phyloP scores from a whole-genome alignment of 1,139 yeast species.

The Debaryomyces coudertii region DNA sequence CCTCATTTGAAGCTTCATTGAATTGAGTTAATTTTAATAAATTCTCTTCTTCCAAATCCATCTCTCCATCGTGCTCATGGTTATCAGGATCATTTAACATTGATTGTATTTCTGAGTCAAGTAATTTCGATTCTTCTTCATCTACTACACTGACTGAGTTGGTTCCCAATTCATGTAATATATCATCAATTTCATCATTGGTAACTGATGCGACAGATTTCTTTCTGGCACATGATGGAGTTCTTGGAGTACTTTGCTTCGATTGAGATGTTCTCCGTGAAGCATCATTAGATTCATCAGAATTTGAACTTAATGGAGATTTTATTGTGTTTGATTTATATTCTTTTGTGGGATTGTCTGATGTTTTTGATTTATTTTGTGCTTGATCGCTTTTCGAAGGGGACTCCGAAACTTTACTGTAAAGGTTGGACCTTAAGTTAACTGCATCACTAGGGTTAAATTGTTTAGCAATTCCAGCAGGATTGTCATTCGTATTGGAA shows the following conservation, averaged over 20 bases:
- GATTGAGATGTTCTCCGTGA: conserved; percentile 14
- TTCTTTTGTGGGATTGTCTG: conserved; percentile 4
- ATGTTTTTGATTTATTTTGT: not conserved
- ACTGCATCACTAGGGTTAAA: conserved; percentile 59
- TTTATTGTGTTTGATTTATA: conserved; percentile 1
- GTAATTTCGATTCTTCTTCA: conserved; percentile 36
- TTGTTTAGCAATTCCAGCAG: conserved; percentile 29
- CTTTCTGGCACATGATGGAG: conserved; percentile 42
- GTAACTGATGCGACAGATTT: conserved; percentile 46
- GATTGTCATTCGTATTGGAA: conserved; percentile 29
- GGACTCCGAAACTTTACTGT: conserved; percentile 27
- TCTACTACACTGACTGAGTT: conserved; percentile 39
- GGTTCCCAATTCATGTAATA: conserved; percentile 43
- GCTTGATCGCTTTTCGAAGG: conserved; percentile 21
- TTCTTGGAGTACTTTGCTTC: conserved; percentile 23
- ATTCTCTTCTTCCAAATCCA: conserved; percentile 24
- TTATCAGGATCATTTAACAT: conserved; percentile 32
- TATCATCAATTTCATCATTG: conserved; percentile 44
- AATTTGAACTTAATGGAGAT: not conserved
- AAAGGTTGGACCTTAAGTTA: conserved; percentile 51
- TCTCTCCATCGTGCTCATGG: conserved; percentile 21
- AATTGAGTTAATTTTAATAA: conserved; percentile 26
- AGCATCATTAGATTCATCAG: not conserved
- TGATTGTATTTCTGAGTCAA: conserved; percentile 41
- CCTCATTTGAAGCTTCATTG: conserved; percentile 40